phyloP scores from a whole-genome alignment of 148 eudicot species.

The Fagopyrum esculentum region DNA sequence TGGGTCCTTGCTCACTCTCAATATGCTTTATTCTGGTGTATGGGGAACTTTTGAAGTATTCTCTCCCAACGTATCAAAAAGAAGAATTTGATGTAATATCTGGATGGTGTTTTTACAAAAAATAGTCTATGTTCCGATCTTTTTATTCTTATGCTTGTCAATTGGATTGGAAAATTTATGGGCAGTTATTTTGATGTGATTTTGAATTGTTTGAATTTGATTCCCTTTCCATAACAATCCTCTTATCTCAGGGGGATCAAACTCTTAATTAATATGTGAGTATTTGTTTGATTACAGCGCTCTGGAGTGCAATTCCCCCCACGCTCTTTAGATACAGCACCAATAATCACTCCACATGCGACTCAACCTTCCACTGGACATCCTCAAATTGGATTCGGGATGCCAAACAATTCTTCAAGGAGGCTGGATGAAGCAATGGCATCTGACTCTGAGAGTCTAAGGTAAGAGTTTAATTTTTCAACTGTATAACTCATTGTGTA shows the following conservation, averaged over 20 bases:
- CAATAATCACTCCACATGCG: constrained; percentile 78
- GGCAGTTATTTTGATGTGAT: background rate
- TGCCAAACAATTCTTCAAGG: constrained; percentile 75
- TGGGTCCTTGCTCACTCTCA: background rate
- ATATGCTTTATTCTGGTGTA: background rate
- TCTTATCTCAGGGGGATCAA: background rate
- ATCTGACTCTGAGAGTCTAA: constrained; percentile 63
- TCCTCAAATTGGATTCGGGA: constrained; percentile 70
- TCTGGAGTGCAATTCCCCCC: constrained; percentile 71
- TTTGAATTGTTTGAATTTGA: background rate
- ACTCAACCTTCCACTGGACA: constrained; percentile 39
- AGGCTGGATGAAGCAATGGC: constrained; percentile 98
- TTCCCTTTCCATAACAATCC: background rate
- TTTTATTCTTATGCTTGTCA: background rate
- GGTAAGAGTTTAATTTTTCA: constrained; percentile 31
- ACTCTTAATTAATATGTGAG: background rate
- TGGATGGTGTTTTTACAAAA: background rate
- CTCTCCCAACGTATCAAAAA: background rate
- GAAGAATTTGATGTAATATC: background rate
- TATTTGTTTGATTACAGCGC: constrained; percentile 42
- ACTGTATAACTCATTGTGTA: background rate
- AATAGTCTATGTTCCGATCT: background rate
- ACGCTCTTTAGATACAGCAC: constrained; percentile 55
- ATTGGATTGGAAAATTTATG: background rate
- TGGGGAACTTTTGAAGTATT: background rate